These are phyloP conservation scores for Erodium texanum DNA, from an alignment of 441 rosid genomes.

Conservation along the genomic window DNA sequence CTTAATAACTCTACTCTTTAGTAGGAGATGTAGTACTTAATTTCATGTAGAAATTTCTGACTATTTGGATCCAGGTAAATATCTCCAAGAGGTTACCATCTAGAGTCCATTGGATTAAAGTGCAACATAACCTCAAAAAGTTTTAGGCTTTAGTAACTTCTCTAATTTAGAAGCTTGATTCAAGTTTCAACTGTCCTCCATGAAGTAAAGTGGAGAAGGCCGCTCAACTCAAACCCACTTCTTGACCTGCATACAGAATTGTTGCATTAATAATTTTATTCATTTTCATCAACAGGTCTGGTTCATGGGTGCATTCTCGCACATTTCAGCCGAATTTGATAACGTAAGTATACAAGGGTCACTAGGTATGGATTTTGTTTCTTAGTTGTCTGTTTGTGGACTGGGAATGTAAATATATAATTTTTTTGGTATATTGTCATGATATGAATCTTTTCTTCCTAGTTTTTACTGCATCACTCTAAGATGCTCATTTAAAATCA, in stretches of 20 bases:
- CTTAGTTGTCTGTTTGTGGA: constrained; percentile 6
- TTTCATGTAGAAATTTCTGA: not conserved
- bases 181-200: too few relatives aligned
- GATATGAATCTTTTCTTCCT: constrained; percentile 1
- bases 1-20: not conserved
- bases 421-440: too few relatives aligned
- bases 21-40: not conserved
- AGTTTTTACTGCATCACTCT: not conserved
- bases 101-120: not conserved
- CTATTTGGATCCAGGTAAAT: not conserved
- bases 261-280: not conserved
- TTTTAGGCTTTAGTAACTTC: not conserved
- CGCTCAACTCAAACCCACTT: too few relatives aligned
- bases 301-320: constrained; percentile 87
- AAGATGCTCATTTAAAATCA: not conserved
- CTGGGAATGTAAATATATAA: too few relatives aligned
- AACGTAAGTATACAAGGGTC: constrained; percentile 38
- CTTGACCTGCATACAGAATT: constrained; percentile 1
- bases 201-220: too few relatives aligned
- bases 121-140: not conserved
- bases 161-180: not conserved
- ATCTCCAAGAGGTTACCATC: constrained; percentile 1
- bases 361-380: constrained; percentile 1
- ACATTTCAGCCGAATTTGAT: constrained; percentile 76
- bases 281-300: constrained; percentile 38